Percentiles rank a stretch among this genome's conserved stretches.
Conservation (phyloP, 805 yeast species). For the Wickerhamiella parazyma region DNA sequence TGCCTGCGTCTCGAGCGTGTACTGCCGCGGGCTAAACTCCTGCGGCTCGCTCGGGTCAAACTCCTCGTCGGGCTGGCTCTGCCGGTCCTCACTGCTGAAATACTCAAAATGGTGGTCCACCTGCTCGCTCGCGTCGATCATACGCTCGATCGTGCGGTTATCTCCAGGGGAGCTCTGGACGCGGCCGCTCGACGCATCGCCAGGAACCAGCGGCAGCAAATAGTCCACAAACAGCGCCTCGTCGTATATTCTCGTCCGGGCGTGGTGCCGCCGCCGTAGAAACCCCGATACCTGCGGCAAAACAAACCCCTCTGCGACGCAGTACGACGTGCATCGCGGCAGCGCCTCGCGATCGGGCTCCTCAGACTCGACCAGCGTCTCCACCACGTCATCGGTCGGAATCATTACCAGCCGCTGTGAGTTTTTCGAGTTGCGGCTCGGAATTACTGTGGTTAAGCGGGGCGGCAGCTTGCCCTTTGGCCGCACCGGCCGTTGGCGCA, state of each 20-base stretch:
- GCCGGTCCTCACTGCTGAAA: slow-evolving; percentile 42
- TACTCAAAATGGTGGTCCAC: slow-evolving; percentile 87
- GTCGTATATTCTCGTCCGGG: slow-evolving; percentile 75
- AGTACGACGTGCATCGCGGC: slow-evolving; percentile 83
- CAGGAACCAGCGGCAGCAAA: slow-evolving; percentile 73
- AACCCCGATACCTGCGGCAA: slow-evolving; percentile 50
- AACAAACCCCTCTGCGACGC: slow-evolving; percentile 72
- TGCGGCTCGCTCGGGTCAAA: slow-evolving; percentile 92
- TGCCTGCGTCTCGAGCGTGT: neutral
- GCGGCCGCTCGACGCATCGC: slow-evolving; percentile 32
- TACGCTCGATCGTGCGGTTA: slow-evolving; percentile 49
- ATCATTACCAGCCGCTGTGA: slow-evolving; percentile 77
- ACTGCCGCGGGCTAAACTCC: slow-evolving; percentile 42
- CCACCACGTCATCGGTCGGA: slow-evolving; percentile 11
- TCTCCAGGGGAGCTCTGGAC: slow-evolving; percentile 27
- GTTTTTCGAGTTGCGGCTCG: slow-evolving; percentile 60
- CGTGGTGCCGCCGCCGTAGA: slow-evolving; percentile 57
- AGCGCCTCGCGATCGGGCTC: slow-evolving; percentile 32
- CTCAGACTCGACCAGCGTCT: slow-evolving; percentile 34
- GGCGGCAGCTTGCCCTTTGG: slow-evolving; percentile 10
- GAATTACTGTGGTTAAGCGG: slow-evolving; percentile 22
- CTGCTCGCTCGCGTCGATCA: slow-evolving; percentile 70
- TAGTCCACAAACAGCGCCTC: slow-evolving; percentile 90
- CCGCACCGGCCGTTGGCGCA: slow-evolving; percentile 19
- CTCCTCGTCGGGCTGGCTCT: slow-evolving; percentile 37